Base-by-base conservation (phyloP, 75 land plant genomes). In the Sequoia sempervirens region DNA sequence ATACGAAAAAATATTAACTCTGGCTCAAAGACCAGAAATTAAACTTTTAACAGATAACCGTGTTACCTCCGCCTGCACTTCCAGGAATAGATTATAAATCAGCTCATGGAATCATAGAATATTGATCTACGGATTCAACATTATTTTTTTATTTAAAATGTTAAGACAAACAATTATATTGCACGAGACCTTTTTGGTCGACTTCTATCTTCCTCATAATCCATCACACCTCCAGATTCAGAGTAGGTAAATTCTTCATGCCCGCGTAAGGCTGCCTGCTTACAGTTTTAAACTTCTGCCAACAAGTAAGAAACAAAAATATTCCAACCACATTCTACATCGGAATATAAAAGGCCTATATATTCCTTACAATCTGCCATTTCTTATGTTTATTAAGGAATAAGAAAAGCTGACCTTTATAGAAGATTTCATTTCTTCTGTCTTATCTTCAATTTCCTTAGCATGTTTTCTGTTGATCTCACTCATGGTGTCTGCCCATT, bases 401-500 rank as follows among this genome's bases (percentile, higher is more conserved):
- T 2, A 56, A 78, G 50, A 52, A 54, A 38, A 83, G 87, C 94
- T 86, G 85, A 95, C 99, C 98, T 96, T 96, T 53, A 92, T 84
- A 14, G 91, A 85, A 85, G 89, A 94, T 80, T 94, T 93, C 37
- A 91, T 88, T 86, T 97, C 98, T 82, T 97, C 99, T 82, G 93
- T 89, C 86, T 85, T 93, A 74, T 94, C 98, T 85, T 94, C 96
- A 80, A 93, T 76, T 53, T 97, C 99, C 86, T 96, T 97, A 80
- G 84, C 75, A 80, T 97, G 98, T 82, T 93, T 95, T 82, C 87
- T 87, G 82, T 94, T 88, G 34, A 83, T 72, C 82, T 97, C 99
- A 88, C 91, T 93, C 94, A 90, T 96, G 43, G 91, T 86, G 89
- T 97, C 99, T 37, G 99, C 99, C 99, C 99, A 97, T 84, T 96